These are phyloP conservation scores for Aspergillus sp. DNA, from an alignment of 2,329 filamentous ascomycete species.

Conservation along the genomic window DNA sequence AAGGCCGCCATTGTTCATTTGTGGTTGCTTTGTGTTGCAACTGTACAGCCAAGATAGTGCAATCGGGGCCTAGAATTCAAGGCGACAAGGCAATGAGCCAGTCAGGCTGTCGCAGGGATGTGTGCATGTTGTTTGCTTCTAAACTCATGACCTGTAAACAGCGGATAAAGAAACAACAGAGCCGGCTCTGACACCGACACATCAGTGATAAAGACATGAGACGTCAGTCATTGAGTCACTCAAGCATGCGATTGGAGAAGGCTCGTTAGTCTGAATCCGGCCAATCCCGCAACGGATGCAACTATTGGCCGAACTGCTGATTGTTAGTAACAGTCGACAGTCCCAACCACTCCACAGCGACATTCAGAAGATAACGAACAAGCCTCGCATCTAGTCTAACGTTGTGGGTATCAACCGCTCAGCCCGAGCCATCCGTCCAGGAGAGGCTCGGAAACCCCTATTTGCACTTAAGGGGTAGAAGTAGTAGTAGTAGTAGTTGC, in stretches of 20 bases:
- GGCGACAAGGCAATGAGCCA: neutral
- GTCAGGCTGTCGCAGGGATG: neutral
- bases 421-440: neutral
- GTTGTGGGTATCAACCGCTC: neutral
- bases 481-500: neutral
- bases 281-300: neutral
- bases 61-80: neutral
- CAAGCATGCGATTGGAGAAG: no score
- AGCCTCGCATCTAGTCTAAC: neutral
- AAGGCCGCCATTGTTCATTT: neutral
- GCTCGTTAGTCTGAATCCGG: no score
- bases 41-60: no score
- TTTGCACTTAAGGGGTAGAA: neutral
- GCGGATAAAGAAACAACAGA: neutral
- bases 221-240: no score
- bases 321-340: neutral
- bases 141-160: neutral
- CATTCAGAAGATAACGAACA: neutral
- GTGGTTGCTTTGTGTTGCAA: neutral
- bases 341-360: neutral
- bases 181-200: no score
- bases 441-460: neutral
- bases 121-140: neutral
- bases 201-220: no score
- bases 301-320: no score